Evolutionary conservation across 345 rosid species (phyloP).

Genomic region (Dimocarpus longan): DNA sequence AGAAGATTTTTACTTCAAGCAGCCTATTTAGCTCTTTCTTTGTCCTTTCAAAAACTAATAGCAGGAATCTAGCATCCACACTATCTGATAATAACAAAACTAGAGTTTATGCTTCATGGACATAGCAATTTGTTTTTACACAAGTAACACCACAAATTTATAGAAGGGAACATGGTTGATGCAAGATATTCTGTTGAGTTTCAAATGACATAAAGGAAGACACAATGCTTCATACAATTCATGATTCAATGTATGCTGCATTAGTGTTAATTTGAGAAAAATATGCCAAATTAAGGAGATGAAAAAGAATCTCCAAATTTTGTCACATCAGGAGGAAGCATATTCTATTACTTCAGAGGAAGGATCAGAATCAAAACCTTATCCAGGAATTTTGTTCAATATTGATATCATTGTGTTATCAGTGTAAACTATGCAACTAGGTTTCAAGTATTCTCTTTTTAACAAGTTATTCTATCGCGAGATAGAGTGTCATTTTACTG

Average conservation of each 20-base stretch:
- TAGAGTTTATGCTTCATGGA: neutral
- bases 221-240: no score
- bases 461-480: neutral
- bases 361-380: neutral
- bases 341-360: neutral
- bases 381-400: neutral
- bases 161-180: neutral
- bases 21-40: neutral
- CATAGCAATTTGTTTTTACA: no score
- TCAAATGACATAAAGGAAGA: neutral
- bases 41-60: neutral
- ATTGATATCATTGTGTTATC: neutral
- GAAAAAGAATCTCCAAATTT: neutral
- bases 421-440: neutral
- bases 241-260: neutral
- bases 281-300: constrained; percentile 2
- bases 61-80: neutral
- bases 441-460: neutral
- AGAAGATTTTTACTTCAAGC: neutral
- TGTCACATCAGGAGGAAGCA: neutral
- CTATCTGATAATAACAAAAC: neutral
- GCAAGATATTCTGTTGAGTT: neutral
- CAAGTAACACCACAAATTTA: neutral
- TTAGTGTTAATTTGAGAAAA: neutral
- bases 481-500: neutral